Evolutionary conservation across 129 eudicot species (phyloP), one percentile per base, ranked within the genome.

Genomic region (Cynara cardunculus): DNA sequence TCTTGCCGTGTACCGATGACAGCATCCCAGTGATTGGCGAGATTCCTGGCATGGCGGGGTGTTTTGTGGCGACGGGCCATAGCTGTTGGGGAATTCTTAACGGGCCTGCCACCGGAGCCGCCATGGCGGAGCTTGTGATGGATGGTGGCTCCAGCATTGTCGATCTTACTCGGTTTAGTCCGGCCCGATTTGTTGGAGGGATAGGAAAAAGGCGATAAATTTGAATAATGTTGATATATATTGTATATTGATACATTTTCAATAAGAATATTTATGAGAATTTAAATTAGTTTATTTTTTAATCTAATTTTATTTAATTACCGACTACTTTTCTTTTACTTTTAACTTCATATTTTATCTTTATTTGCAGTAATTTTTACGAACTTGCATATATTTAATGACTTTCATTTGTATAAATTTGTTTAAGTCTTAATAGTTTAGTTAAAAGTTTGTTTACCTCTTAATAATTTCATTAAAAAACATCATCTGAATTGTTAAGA

Each of bases 81-180:
- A 95, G 90, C 53, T 95, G 97, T 76, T 95, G 97, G 97, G 99
- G 99, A 16, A 95, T 92, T 71, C 91, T 95, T 10, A 92, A 92
- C 31, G 99, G 96, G 1, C 99, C 99, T 0, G 99, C 99, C 39
- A 95, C 97, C 31, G 99, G 99, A 18, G 94, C 93, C 25, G 96
- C 99, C 25, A 79, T 95, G 84, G 90, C 97, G 3, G 99, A 95
- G 85, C 99, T 95, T 72, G 90, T 95, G 35, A 22, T 95, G 30
- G 96, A 95, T 79, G 96, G 97, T 67, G 25, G 72, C 72, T 78
- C 93, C 32, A 78, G 80, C 66, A 82, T 89, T 37, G 97, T 92
- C 12, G 93, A 95, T 87, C 96, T 95, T 62, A 67, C 37, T 12
- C 77, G 27, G 56, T 95, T 92, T 77, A 89, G 88, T 67, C 96